Conservation (phyloP, 768 basidiomycete genomes). For the Suillus lakei region DNA sequence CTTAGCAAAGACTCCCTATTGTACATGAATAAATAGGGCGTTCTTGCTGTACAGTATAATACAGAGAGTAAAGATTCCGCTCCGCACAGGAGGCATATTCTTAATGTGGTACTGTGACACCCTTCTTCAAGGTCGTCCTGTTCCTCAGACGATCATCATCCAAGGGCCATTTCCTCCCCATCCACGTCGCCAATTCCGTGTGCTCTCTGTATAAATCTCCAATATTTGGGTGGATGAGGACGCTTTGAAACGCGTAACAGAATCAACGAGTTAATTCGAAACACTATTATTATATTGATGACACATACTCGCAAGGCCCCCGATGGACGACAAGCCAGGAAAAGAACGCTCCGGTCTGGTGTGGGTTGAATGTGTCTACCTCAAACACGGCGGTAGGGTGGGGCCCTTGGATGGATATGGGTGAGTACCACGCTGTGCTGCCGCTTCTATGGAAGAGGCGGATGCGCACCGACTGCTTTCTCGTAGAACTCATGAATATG, state of each 20-base stretch:
- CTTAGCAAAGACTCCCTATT: no score
- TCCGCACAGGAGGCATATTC: no score
- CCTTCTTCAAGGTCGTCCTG: no score
- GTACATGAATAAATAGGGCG: no score
- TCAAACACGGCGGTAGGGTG: conserved; percentile 78
- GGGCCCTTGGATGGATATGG: conserved; percentile 47
- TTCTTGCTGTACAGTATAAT: no score
- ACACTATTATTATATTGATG: not conserved
- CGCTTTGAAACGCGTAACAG: conserved; percentile 39
- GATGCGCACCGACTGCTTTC: conserved; percentile 56
- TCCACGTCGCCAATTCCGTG: conserved; percentile 67
- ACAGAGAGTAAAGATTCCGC: no score
- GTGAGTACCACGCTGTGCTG: not conserved
- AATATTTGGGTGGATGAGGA: conserved; percentile 75
- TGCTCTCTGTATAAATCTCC: conserved; percentile 59
- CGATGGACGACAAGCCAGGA: conserved; percentile 69
- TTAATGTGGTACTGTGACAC: no score
- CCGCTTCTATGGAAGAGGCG: not conserved
- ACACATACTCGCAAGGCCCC: conserved; percentile 70
- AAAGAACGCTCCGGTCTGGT: conserved; percentile 71
- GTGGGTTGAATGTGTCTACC: conserved; percentile 67
- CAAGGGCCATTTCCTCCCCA: conserved; percentile 64
- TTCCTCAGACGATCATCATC: not conserved
- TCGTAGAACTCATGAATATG: conserved; percentile 67
- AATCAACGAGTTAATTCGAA: conserved; percentile 5